Conservation (phyloP, 2,329 filamentous ascomycete genomes). For the Leptographium lundbergii region DNA sequence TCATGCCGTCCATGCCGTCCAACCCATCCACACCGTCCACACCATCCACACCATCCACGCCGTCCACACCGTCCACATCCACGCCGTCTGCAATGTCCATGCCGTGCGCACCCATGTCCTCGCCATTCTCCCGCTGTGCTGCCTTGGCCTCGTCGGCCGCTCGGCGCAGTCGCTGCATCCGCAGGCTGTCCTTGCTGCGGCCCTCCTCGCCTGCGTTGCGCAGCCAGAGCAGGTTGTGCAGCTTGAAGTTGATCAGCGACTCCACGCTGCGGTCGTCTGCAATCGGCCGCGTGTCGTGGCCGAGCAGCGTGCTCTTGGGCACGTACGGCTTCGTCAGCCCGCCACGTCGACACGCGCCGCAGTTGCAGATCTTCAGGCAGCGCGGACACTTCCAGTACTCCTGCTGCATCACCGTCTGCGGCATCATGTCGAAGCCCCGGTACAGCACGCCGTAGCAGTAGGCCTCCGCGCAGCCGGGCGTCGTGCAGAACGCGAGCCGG, state of each 20-base stretch:
- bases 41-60: not conserved
- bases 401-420: slow-evolving; percentile 67
- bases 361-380: slow-evolving; percentile 79
- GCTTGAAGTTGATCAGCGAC: slow-evolving; percentile 76
- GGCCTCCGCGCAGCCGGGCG: slow-evolving; percentile 51
- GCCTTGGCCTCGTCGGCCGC: slow-evolving; percentile 46
- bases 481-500: slow-evolving; percentile 71
- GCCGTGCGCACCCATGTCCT: not conserved
- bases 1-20: not conserved
- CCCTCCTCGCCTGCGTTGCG: slow-evolving; percentile 45
- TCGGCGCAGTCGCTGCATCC: slow-evolving; percentile 43
- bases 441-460: slow-evolving; percentile 95
- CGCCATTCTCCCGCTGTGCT: slow-evolving; percentile 21
- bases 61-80: not conserved
- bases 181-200: slow-evolving; percentile 41
- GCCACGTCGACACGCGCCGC: slow-evolving; percentile 58
- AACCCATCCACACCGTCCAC: not conserved
- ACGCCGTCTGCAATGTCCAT: not conserved
- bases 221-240: slow-evolving; percentile 80
- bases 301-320: slow-evolving; percentile 76
- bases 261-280: slow-evolving; percentile 88
- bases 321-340: slow-evolving; percentile 64
- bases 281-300: slow-evolving; percentile 80
- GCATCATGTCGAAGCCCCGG: slow-evolving; percentile 82
- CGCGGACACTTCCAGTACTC: slow-evolving; percentile 80